Base-by-base conservation (phyloP, 1,284 basidiomycete species). In the Cutaneotrichosporon sp. region DNA sequence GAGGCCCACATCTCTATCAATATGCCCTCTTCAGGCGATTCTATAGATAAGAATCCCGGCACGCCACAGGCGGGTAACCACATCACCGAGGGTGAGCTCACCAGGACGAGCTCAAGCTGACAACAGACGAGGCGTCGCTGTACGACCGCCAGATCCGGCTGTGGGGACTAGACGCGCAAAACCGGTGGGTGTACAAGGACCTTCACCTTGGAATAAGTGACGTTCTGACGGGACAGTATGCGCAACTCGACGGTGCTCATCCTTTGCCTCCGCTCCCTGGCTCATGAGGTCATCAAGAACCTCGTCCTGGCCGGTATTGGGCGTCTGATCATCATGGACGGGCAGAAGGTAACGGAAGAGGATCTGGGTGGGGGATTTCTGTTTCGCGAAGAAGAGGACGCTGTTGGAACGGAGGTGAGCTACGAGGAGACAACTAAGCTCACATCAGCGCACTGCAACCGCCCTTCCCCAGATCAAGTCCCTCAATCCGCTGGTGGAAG, bases 161-260 rank as follows among this genome's bases (percentile, higher is more conserved):
- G 56, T 98, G 94, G 94, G 94, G 96, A 39, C 81, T 97, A 26
- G 94, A 97, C 72, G 94, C 96, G 25, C 94, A 98, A 74, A 91
- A 94, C 75, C 82, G 85, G 91, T 90, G 59, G 64, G 78, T 71
- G 4, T 17, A 29, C 5, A 8, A n/a, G n/a, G n/a, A n/a, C n/a
- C n/a, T n/a, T n/a, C n/a, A n/a, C n/a, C n/a, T n/a, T n/a, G n/a
- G n/a, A n/a, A n/a, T n/a, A n/a, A n/a, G n/a, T n/a, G n/a, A n/a
- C n/a, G n/a, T 11, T 12, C 35, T 46, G 37, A 41, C 38, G 22
- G 39, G 35, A 27, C 61, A 94, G 92, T 66, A 94, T 97, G 89
- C 84, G 92, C 62, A 90, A 88, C 65, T 88, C 93, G 12, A 88
- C 90, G 5, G 88, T 98, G 59, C 79, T 97, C 46, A 80, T 99